Conservation (phyloP, 768 basidiomycete genomes). For the Asterophora parasitica region DNA sequence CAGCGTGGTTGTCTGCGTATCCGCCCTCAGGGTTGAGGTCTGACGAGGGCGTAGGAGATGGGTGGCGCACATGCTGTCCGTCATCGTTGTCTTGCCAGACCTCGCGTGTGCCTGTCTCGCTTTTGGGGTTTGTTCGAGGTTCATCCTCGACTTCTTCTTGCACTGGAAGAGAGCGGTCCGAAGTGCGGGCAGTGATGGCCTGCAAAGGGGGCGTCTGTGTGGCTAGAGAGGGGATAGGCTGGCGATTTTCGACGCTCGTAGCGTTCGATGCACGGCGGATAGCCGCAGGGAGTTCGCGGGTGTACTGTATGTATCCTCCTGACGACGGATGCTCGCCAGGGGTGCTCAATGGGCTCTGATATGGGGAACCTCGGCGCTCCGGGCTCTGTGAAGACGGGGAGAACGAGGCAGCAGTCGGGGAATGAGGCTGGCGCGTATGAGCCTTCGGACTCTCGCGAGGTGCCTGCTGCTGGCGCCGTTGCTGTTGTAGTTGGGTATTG, state of each 20-base stretch:
- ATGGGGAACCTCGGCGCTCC: conserved; percentile 49
- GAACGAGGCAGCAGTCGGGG: conserved; percentile 30
- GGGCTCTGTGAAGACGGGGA: conserved; percentile 42
- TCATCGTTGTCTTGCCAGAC: conserved; percentile 26
- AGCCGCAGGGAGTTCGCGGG: conserved; percentile 40
- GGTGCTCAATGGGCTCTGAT: conserved; percentile 43
- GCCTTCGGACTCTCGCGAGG: conserved; percentile 43
- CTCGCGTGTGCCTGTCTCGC: conserved; percentile 22
- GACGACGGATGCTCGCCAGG: conserved; percentile 40
- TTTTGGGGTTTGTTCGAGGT: conserved; percentile 31
- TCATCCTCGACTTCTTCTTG: conserved; percentile 78
- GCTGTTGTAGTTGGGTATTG: conserved; percentile 27
- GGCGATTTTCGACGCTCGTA: conserved; percentile 22
- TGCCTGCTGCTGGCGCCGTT: conserved; percentile 35
- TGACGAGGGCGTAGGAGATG: conserved; percentile 50
- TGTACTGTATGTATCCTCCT: conserved; percentile 41
- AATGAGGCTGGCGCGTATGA: conserved; percentile 40
- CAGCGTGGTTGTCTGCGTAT: conserved; percentile 25
- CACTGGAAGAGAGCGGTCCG: conserved; percentile 70
- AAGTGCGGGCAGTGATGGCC: conserved; percentile 48
- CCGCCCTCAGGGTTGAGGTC: conserved; percentile 46
- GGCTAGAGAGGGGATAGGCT: conserved; percentile 30
- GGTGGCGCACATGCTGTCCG: conserved; percentile 26
- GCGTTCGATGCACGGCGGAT: conserved; percentile 24
- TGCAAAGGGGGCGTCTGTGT: conserved; percentile 57